Conservation (phyloP, 1,284 basidiomycete species). For the Golubevia sp. region DNA sequence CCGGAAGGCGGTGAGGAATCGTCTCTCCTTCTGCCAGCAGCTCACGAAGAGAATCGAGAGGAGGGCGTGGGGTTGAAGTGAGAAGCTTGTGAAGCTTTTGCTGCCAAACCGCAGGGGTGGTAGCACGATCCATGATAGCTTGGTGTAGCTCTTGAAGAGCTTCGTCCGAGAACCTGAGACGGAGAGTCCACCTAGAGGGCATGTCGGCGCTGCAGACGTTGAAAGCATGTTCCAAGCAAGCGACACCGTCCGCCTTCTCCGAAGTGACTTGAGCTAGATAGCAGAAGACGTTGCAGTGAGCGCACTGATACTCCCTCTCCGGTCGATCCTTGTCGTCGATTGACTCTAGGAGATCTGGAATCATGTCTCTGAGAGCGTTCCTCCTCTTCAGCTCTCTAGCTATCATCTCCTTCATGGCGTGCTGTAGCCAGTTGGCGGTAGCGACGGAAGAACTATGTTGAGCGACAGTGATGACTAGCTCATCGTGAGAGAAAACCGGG, state of each 20-base stretch:
- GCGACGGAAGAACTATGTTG: conserved; percentile 90
- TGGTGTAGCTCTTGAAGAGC: conserved; percentile 66
- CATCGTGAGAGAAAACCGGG: conserved; percentile 97
- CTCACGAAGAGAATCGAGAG: conserved; percentile 75
- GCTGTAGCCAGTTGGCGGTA: conserved; percentile 86
- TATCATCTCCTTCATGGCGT: conserved; percentile 84
- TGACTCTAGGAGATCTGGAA: conserved; percentile 70
- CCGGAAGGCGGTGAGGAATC: conserved; percentile 75
- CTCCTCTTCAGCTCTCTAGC: conserved; percentile 79
- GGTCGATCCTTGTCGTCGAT: conserved; percentile 78
- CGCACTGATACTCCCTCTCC: conserved; percentile 94
- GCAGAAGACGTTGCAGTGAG: conserved; percentile 89
- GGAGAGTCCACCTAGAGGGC: conserved; percentile 69
- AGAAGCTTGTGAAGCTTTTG: conserved; percentile 73
- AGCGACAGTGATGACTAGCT: conserved; percentile 91
- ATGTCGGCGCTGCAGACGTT: conserved; percentile 74
- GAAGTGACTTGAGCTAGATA: conserved; percentile 85
- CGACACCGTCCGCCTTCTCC: conserved; percentile 69
- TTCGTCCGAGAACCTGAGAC: conserved; percentile 80
- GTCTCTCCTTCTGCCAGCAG: conserved; percentile 84
- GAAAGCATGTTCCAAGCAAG: conserved; percentile 83
- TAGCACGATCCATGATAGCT: conserved; percentile 69
- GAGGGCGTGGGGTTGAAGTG: conserved; percentile 68
- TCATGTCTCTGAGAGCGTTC: conserved; percentile 64
- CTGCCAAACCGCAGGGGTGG: conserved; percentile 76